Conservation (phyloP, 768 basidiomycete species). For the Pulveroboletus sp. region DNA sequence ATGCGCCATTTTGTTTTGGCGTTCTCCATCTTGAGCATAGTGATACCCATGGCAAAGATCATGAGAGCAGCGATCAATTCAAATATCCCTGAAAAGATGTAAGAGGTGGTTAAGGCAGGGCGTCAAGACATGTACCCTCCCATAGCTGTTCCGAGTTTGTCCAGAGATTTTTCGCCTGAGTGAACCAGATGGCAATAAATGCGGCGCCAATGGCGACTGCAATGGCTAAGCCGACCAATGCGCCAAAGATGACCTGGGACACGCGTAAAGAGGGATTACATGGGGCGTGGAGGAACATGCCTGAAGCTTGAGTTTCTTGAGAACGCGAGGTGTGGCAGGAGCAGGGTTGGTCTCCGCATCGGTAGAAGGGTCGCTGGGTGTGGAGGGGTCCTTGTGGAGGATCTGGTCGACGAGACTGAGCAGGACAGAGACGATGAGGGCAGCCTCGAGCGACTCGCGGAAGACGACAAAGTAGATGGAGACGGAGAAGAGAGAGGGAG, state of each 20-base stretch:
- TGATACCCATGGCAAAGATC: constrained; percentile 91
- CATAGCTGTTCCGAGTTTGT: constrained; percentile 80
- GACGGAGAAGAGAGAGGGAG: constrained; percentile 70
- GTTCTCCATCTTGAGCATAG: constrained; percentile 94
- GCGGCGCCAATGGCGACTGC: constrained; percentile 85
- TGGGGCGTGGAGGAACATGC: constrained; percentile 25
- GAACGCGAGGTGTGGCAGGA: constrained; percentile 40
- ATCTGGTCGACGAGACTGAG: constrained; percentile 91
- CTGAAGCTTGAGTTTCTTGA: constrained; percentile 71
- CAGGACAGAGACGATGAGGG: constrained; percentile 89
- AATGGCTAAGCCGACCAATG: constrained; percentile 68
- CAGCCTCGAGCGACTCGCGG: constrained; percentile 90
- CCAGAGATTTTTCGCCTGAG: constrained; percentile 84
- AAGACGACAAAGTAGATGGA: constrained; percentile 97
- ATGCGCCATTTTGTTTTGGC: constrained; percentile 93
- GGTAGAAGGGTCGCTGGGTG: constrained; percentile 3
- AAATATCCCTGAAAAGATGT: constrained; percentile 51
- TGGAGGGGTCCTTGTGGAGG: constrained; percentile 35
- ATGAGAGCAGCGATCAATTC: constrained; percentile 69
- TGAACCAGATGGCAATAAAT: constrained; percentile 96
- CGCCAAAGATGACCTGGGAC: constrained; percentile 71
- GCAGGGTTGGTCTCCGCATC: constrained; percentile 13
- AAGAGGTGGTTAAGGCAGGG: neutral
- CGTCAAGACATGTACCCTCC: constrained; percentile 68
- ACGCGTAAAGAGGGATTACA: neutral